These are phyloP conservation scores for Triticum aestivum DNA, from an alignment of 176 grass and related monocot species.

Conservation along the genomic window DNA sequence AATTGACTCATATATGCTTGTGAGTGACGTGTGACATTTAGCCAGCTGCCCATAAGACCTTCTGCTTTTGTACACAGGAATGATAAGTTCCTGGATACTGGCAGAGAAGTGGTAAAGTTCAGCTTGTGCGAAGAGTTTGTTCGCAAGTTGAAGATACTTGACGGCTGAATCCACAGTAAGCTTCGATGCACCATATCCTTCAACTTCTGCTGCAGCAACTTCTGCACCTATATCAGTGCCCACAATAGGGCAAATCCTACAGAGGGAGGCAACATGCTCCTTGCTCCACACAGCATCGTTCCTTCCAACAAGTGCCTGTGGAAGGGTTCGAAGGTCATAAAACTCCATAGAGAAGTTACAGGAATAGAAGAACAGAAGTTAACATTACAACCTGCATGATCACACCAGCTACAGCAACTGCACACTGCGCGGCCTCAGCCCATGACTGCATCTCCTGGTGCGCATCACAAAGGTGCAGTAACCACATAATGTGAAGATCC, in stretches of 20 bases:
- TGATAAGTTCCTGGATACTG: slow-evolving; percentile 94
- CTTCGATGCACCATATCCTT: slow-evolving; percentile 98
- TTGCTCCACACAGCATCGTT: slow-evolving; percentile 93
- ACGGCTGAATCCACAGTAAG: slow-evolving; percentile 91
- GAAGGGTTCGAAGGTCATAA: slow-evolving; percentile 20
- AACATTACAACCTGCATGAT: slow-evolving; percentile 90
- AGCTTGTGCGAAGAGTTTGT: slow-evolving; percentile 91
- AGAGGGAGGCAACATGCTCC: slow-evolving; percentile 78
- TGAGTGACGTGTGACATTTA: slow-evolving; percentile 94
- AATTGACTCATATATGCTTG: slow-evolving; percentile 90
- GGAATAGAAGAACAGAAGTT: neutral
- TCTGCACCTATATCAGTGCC: slow-evolving; percentile 75
- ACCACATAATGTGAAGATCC: slow-evolving; percentile 99
- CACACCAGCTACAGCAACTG: slow-evolving; percentile 97
- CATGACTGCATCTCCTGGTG: slow-evolving; percentile 99
- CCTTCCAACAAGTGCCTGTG: slow-evolving; percentile 95
- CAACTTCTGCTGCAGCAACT: slow-evolving; percentile 89
- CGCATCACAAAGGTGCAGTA: slow-evolving; percentile 92
- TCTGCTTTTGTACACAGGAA: slow-evolving; percentile 96
- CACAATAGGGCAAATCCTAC: slow-evolving; percentile 92
- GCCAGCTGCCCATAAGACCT: slow-evolving; percentile 89
- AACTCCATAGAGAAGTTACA: slow-evolving; percentile 24
- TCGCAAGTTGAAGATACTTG: slow-evolving; percentile 96
- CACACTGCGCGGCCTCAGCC: slow-evolving; percentile 99
- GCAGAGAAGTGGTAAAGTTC: slow-evolving; percentile 96